Percentiles rank a stretch among this genome's conserved stretches.
phyloP scores from a whole-genome alignment of 768 basidiomycete genomes.

The Mycena venus region DNA sequence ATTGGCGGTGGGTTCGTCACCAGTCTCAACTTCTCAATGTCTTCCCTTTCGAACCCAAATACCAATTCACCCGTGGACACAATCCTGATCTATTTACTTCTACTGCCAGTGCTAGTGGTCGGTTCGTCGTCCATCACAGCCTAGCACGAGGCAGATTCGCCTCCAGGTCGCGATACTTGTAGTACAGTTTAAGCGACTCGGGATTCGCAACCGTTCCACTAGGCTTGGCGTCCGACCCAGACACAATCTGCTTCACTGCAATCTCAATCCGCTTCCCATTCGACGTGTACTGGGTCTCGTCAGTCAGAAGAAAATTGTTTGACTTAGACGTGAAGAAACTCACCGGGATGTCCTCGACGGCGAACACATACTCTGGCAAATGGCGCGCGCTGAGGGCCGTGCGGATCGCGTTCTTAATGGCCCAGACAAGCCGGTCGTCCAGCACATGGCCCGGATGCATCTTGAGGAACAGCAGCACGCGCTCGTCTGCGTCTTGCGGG shows the following conservation, averaged over 20 bases:
- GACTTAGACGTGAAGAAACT: too few relatives aligned
- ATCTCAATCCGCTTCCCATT: conserved; percentile 87
- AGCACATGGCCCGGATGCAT: conserved; percentile 65
- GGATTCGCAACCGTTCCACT: conserved; percentile 87
- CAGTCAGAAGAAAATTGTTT: background rate
- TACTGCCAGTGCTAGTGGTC: too few relatives aligned
- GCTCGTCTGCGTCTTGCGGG: conserved; percentile 73
- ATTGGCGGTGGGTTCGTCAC: too few relatives aligned
- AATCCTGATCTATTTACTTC: too few relatives aligned
- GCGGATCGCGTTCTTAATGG: conserved; percentile 71
- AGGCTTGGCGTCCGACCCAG: conserved; percentile 71
- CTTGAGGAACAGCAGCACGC: conserved; percentile 82
- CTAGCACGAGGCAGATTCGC: background rate
- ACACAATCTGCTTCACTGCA: conserved; percentile 82
- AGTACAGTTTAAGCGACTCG: conserved; percentile 72
- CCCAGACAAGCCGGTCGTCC: conserved; percentile 54
- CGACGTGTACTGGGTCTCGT: conserved; percentile 69
- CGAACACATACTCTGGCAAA: conserved; percentile 78
- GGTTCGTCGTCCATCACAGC: too few relatives aligned
- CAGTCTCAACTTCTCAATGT: too few relatives aligned
- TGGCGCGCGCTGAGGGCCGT: conserved; percentile 76
- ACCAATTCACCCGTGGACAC: too few relatives aligned
- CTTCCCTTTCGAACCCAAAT: too few relatives aligned
- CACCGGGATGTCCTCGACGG: conserved; percentile 77
- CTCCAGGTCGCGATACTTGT: conserved; percentile 71